Base-by-base conservation (phyloP, 106 monocot genomes). In the Xerophyta viscosa region DNA sequence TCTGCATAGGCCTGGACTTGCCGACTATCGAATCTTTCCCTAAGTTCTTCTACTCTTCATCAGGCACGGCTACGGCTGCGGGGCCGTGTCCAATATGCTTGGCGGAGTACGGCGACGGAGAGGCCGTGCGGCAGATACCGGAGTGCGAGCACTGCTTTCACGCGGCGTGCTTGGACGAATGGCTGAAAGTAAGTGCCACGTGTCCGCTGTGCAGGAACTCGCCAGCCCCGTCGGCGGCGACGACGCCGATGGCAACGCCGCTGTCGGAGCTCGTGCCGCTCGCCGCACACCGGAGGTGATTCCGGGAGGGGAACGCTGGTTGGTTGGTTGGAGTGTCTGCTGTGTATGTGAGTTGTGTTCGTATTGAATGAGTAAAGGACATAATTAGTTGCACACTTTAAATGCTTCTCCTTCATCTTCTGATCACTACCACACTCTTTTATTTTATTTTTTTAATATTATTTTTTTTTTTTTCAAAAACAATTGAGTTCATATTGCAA, bases 141-240 rank as follows among this genome's bases (percentile, higher is more conserved):
- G 84, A 80, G 51, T 90, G 89, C 67, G 77, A 65, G 29, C 89
- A 90, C 65, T 57, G 77, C 58, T 90, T 84, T 67, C 89, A 90
- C 62, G 63, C 64, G 12, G 48, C 4, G 0, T 90, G 89, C 62
- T 71, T 77, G 8, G 84, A 84, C 50, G 74, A 62, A 80, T 90
- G 89, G 89, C 73, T 90, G 8, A 48, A 70, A 41, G 39, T 71
- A 54, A 84, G 80, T 51, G 80, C 80, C 23, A 80, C 89, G 24
- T 90, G 89, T 62, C 89, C 89, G 13, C 48, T 90, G 17, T 90
- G 89, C 67, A 64, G 83, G 19, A 70, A 60, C 64, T 83, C 88
- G 12, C 83, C 88, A 20, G 66, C 68, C 37, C 79, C 79, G 18
- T 66, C 79, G 29, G 71, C 72, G n/a, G 42, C 54, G 18, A 20